Percentiles rank a stretch among this genome's conserved stretches.
Evolutionary conservation across 192 early-diverging fungal species (phyloP).

Genomic region (Physocladia obscura): DNA sequence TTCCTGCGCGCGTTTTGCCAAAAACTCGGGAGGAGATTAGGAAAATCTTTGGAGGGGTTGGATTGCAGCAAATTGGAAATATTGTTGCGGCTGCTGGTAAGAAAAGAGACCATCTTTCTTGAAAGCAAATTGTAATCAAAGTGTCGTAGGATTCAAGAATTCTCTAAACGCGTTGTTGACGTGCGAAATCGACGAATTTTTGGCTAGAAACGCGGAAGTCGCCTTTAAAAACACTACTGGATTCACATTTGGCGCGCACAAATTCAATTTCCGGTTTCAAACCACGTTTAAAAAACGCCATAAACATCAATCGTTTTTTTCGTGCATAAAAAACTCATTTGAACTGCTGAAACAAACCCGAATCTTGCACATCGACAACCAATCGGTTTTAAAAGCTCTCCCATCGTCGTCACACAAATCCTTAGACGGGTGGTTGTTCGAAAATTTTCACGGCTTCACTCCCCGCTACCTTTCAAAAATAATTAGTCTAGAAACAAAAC

Average conservation of each 20-base stretch:
- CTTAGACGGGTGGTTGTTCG: not conserved
- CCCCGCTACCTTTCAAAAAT: not conserved
- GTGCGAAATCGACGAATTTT: not conserved
- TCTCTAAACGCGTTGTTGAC: not conserved
- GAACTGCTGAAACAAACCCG: not conserved
- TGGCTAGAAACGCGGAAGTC: not conserved
- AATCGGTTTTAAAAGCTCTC: not conserved
- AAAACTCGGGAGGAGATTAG: not conserved
- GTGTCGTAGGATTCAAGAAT: not conserved
- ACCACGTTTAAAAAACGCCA: not conserved
- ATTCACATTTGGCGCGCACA: not conserved
- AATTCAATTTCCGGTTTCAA: not conserved
- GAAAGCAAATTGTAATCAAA: not conserved
- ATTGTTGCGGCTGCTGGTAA: not conserved
- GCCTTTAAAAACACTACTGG: not conserved
- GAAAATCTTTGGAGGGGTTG: not conserved
- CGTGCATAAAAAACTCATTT: not conserved
- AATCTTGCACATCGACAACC: not conserved
- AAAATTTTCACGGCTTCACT: not conserved
- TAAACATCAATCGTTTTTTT: too few relatives aligned
- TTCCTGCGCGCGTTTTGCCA: not conserved
- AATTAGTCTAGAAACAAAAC: not conserved
- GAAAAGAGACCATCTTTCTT: not conserved
- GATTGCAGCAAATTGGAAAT: not conserved
- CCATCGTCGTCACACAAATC: not conserved